phyloP scores from a whole-genome alignment of 345 rosid genomes.

The Lenwebbia sp. region DNA sequence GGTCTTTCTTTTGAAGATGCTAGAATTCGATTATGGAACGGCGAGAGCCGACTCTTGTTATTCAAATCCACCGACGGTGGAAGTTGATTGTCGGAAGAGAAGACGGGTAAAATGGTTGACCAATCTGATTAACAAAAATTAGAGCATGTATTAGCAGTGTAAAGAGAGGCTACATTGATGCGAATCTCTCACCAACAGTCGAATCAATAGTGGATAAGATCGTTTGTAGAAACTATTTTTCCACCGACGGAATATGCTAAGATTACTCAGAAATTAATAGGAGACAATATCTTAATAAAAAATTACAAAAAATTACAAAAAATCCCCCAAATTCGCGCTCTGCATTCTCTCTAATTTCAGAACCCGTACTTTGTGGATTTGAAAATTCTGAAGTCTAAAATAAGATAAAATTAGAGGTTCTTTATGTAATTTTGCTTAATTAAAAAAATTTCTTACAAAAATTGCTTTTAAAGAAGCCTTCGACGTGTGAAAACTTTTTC shows the following conservation, averaged over 20 bases:
- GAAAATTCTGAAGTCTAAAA: not conserved
- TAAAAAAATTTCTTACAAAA: not conserved
- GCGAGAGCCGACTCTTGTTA: not conserved
- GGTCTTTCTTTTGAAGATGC: not conserved
- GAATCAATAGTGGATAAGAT: not conserved
- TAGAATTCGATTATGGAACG: not conserved
- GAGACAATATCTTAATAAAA: not conserved
- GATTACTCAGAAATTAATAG: not conserved
- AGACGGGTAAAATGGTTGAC: not conserved
- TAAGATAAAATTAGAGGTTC: not conserved
- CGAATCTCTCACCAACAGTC: not conserved
- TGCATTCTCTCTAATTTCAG: not conserved
- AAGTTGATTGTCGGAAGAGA: not conserved
- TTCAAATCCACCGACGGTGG: not conserved
- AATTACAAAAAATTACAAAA: not conserved
- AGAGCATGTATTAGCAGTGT: not conserved
- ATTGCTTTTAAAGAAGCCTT: not conserved
- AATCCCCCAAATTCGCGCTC: not conserved
- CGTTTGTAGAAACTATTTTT: not conserved
- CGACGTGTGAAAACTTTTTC: not conserved
- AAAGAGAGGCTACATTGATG: not conserved
- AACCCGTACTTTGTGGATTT: not conserved
- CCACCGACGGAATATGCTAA: not conserved
- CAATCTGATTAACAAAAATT: not conserved
- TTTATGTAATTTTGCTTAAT: not conserved